Base-by-base conservation (phyloP, 1,284 basidiomycete species). In the Microbotryum violaceum region DNA sequence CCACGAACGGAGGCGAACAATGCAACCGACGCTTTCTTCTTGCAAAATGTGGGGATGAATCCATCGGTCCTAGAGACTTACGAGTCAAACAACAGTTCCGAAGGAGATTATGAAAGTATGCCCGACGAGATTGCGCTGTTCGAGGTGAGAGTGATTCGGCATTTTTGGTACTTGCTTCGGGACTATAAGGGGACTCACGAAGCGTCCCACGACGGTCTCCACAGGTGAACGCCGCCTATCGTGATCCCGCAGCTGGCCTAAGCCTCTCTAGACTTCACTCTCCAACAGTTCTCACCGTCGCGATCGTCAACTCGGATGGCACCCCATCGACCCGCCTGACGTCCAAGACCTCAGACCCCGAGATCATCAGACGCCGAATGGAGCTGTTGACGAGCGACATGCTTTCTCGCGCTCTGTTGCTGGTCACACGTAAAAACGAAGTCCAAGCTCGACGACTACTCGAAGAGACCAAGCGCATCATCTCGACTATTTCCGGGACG, bases 341-440 rank as follows among this genome's bases (percentile, higher is more conserved):
- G 16, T 42, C 72, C 62, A 71, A 74, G 52, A 70, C 68, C 18
- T 77, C 82, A 16, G 89, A 94, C 73, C 85, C 90, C 0, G 83
- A 86, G 47, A 90, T 97, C 68, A 85, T 93, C 27, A 83, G 91
- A n/a, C 81, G 92, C 47, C 79, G 92, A 33, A 93, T 94, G 88
- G 92, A 97, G 77, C 82, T 96, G 6, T 82, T 96, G 31, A 86
- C 89, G 16, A 87, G 86, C 31, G 92, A 97, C 76, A 96, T 96
- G 89, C 89, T 96, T 72, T 92, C 90, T 2, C 85, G 92, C 23
- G 87, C 88, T 9, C 81, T 97, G 29, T 86, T 96, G 25, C 82
- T 94, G 33, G 90, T 94, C 52, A 88, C 88, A 21, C 80, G 90
- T 70, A 84, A 88, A 73, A 93, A 93, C 74, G 88, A 85, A 75